phyloP scores from a whole-genome alignment of 441 rosid genomes.

The Erodium moschatum region DNA sequence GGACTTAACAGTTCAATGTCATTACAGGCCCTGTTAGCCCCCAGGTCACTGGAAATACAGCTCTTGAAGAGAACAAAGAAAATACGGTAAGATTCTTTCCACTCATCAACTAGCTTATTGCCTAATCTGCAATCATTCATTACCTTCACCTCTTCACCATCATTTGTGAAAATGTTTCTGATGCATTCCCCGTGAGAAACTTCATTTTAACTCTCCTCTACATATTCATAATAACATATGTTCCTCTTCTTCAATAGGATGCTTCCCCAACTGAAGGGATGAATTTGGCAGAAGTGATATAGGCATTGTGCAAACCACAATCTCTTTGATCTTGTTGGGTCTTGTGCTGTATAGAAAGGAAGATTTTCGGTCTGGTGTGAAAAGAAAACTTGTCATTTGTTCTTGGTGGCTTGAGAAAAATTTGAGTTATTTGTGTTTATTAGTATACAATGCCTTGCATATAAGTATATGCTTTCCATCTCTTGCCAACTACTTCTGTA shows the following conservation, averaged over 20 bases:
- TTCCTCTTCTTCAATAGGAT: conserved; percentile 21
- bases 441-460: too few relatives aligned
- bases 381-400: background rate
- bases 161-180: too few relatives aligned
- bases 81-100: conserved; percentile 37
- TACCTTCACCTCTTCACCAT: too few relatives aligned
- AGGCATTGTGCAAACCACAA: background rate
- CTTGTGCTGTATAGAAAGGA: background rate
- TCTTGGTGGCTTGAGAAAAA: conserved; percentile 1
- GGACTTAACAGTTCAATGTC: conserved; percentile 9
- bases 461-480: too few relatives aligned
- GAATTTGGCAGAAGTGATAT: conserved; percentile 21
- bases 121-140: background rate
- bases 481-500: too few relatives aligned
- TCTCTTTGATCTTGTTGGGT: background rate
- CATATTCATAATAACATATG: too few relatives aligned
- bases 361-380: background rate
- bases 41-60: conserved; percentile 20
- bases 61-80: conserved; percentile 63
- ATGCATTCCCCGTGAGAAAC: too few relatives aligned
- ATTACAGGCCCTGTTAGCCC: conserved; percentile 39
- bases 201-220: too few relatives aligned
- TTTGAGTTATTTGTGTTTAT: background rate
- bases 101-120: background rate
- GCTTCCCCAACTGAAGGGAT: conserved; percentile 24